These are phyloP conservation scores for Penicillium polonicum DNA, from an alignment of 2,329 filamentous ascomycete species.

Conservation along the genomic window DNA sequence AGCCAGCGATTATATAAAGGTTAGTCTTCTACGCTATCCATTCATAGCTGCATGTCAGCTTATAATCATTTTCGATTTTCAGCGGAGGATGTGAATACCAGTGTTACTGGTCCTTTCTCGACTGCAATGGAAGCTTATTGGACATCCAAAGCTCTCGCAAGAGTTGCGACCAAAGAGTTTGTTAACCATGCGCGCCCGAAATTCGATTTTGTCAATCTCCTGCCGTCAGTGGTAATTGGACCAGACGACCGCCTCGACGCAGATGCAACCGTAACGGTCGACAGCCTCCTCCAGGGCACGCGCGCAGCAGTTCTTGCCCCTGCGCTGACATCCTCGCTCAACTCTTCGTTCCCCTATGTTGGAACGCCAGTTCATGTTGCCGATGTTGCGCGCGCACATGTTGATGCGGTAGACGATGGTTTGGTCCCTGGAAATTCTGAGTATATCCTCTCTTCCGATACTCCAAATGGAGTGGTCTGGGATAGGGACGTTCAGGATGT, in stretches of 20 bases:
- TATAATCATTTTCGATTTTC: not conserved
- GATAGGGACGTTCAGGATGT: not conserved
- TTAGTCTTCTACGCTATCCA: not conserved
- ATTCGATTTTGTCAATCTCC: slow-evolving; percentile 1
- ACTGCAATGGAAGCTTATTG: slow-evolving; percentile 31
- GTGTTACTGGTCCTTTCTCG: slow-evolving; percentile 1
- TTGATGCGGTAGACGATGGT: not conserved
- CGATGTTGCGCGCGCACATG: slow-evolving; percentile 1
- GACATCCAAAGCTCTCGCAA: slow-evolving; percentile 30
- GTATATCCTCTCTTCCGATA: not conserved
- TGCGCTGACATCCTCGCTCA: not conserved
- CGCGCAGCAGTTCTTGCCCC: not conserved
- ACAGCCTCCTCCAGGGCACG: not conserved
- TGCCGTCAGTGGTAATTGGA: slow-evolving; percentile 3
- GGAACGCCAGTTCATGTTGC: slow-evolving; percentile 4
- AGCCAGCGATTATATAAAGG: slow-evolving; percentile 11
- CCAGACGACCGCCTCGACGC: not conserved
- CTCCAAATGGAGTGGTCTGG: not conserved
- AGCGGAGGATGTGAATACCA: slow-evolving; percentile 1
- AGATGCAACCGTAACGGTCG: not conserved
- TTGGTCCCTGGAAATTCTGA: slow-evolving; percentile 1
- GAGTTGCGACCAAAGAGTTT: slow-evolving; percentile 26
- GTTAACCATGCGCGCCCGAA: not conserved
- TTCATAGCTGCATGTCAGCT: not conserved
- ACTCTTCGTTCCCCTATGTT: slow-evolving; percentile 1